Evolutionary conservation across 2,329 filamentous ascomycete species (phyloP).

Genomic region (Lecanicillium sp.): DNA sequence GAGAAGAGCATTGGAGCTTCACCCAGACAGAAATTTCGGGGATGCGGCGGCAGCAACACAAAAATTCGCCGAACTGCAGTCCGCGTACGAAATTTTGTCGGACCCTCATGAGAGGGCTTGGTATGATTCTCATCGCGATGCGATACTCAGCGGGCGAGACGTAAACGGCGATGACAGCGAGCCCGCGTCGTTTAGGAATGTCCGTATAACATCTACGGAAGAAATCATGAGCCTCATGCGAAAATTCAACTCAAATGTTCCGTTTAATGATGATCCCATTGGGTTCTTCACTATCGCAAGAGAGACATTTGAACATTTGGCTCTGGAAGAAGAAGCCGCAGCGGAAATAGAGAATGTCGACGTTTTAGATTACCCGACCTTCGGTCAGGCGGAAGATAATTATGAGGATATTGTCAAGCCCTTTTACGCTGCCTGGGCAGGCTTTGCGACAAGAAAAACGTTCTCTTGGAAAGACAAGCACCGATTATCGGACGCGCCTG

Average conservation of each 20-base stretch:
- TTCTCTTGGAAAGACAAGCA: constrained; percentile 90
- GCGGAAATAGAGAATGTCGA: constrained; percentile 61
- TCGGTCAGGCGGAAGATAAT: constrained; percentile 68
- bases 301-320: constrained; percentile 73
- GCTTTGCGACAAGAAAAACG: constrained; percentile 76
- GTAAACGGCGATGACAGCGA: constrained; percentile 36
- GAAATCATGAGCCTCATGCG: constrained; percentile 74
- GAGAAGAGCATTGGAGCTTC: constrained; percentile 82
- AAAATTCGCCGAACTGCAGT: constrained; percentile 85
- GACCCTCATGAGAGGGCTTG: constrained; percentile 93
- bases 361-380: constrained; percentile 67
- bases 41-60: constrained; percentile 77
- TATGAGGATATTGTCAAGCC: constrained; percentile 71
- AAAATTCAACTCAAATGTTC: constrained; percentile 70
- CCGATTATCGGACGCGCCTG: constrained; percentile 76
- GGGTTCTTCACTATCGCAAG: constrained; percentile 82
- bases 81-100: constrained; percentile 92
- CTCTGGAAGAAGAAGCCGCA: constrained; percentile 71
- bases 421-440: constrained; percentile 78
- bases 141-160: constrained; percentile 67
- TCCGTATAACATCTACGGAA: constrained; percentile 70
- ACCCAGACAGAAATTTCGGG: constrained; percentile 89
- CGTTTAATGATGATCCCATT: constrained; percentile 70
- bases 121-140: constrained; percentile 92
- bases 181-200: constrained; percentile 58